Evolutionary conservation across 2,329 filamentous ascomycete species (phyloP), one percentile per base, ranked within the genome.

Genomic region (Alternaria arborescens): DNA sequence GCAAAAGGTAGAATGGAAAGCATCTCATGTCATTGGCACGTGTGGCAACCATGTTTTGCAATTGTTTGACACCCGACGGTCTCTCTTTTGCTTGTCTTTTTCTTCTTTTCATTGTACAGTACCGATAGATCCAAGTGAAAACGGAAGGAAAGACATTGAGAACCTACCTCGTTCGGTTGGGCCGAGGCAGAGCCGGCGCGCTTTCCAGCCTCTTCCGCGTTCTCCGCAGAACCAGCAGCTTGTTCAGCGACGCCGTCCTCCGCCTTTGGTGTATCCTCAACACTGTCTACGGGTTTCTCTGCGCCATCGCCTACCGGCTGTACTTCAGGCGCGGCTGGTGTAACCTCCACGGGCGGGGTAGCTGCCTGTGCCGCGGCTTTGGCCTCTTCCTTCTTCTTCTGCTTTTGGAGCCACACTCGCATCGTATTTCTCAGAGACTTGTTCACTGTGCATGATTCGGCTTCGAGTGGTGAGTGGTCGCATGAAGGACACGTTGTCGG

Each of bases 401-500:
- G 97, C 78, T 97, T 97, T 72, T 94, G 91, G 50, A 99, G 81
- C 74, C 97, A 99, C 12, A 95, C 92, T 69, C 92, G 91, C 68
- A 98, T 90, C 2, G 95, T 99, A 26, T 92, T 95, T 67, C 95
- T 90, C n/a, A 98, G 83, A 28, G 91, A 89, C 77, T 97, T 97
- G 78, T 97, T 92, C 2, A 92, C 88, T 64, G 91, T 93, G 83
- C 94, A 97, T 68, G 95, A 90, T 61, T 92, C 91, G 47, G 90
- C 87, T 28, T 93, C 92, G 60, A 99, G 86, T 0, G 95, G 95
- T 22, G 89, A 91, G 77, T 99, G 95, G 66, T 94, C 91, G 86
- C 95, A 99, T 60, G 97, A 91, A 2, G 95, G 94, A 73, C 95
- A 99, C 44, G 88, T 89, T 8, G 88, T 84, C 79, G 97, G 93